Conservation (phyloP, 495 filamentous ascomycete genomes). For the Staphylotrichum longicolle region DNA sequence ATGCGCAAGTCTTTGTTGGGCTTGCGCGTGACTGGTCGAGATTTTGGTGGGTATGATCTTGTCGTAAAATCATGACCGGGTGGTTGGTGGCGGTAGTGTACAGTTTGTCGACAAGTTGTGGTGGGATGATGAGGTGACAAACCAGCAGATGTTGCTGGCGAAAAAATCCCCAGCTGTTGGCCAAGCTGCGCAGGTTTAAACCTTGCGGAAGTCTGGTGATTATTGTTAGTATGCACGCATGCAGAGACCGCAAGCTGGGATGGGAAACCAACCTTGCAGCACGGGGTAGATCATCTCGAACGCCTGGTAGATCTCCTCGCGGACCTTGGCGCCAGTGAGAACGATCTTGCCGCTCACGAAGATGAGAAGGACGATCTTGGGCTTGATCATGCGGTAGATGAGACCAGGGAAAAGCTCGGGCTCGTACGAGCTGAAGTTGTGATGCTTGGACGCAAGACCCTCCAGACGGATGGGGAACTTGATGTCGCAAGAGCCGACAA, state of each 20-base stretch:
- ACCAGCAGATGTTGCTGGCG: background rate
- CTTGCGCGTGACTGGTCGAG: background rate
- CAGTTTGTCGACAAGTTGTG: conserved; percentile 27
- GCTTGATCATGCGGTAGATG: conserved; percentile 99
- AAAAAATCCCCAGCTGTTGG: conserved; percentile 5
- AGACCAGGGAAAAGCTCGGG: conserved; percentile 98
- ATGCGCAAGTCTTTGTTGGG: background rate
- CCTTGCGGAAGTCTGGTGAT: conserved; percentile 49
- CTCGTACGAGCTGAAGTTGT: conserved; percentile 99
- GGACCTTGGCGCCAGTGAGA: conserved; percentile 94
- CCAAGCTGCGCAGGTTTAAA: conserved; percentile 33
- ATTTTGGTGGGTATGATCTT: conserved; percentile 28
- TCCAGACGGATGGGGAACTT: conserved; percentile 98
- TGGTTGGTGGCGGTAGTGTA: conserved; percentile 45
- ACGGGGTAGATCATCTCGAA: conserved; percentile 99
- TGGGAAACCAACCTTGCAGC: conserved; percentile 67
- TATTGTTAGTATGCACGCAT: conserved; percentile 20
- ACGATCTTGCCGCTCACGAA: conserved; percentile 99
- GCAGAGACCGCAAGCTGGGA: background rate
- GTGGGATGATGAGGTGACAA: conserved; percentile 12
- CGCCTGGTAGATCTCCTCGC: conserved; percentile 97
- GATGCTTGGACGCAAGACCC: conserved; percentile 91
- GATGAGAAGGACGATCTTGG: conserved; percentile 97
- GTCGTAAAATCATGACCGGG: conserved; percentile 53
- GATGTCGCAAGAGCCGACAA: conserved; percentile 97